Percentiles rank a stretch among this genome's conserved stretches.
Evolutionary conservation across 345 rosid species (phyloP).

Genomic region (Noccaea bulbosa): DNA sequence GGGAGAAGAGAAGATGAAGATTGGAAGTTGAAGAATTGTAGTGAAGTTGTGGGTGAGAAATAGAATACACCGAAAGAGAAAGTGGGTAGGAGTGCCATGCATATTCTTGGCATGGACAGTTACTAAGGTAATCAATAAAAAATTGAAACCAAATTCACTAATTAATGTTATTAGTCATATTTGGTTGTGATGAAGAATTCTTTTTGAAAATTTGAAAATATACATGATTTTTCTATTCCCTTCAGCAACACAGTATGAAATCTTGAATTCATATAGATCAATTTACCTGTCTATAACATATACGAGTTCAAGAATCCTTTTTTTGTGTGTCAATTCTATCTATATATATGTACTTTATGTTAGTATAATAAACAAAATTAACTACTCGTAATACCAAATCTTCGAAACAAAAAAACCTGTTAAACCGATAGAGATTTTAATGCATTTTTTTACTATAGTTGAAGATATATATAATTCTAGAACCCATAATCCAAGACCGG

Average conservation of each 20-base stretch:
- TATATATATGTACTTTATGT: neutral
- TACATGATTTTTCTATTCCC: neutral
- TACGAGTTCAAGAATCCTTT: too few species aligned
- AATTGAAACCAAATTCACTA: neutral
- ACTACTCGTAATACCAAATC: neutral
- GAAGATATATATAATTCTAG: neutral
- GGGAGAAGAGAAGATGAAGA: slow-evolving; percentile 17
- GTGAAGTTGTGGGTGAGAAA: slow-evolving; percentile 26
- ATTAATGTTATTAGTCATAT: neutral
- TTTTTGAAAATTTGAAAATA: neutral
- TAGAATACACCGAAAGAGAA: neutral
- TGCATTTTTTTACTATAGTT: neutral
- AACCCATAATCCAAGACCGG: neutral
- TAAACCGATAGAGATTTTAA: neutral
- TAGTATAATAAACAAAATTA: neutral
- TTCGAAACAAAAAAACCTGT: neutral
- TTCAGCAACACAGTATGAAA: neutral
- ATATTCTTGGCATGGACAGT: slow-evolving; percentile 13
- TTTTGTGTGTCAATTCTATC: neutral
- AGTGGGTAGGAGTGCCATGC: slow-evolving; percentile 27
- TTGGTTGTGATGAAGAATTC: neutral
- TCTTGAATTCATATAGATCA: neutral
- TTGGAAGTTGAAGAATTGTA: slow-evolving; percentile 25
- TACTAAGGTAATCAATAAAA: neutral
- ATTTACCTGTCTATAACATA: too few species aligned